A percentile compares a stretch with the other conserved stretches of the same genome.
phyloP scores from a whole-genome alignment of 1,284 basidiomycete genomes.

The Melampsora larici-populina region DNA sequence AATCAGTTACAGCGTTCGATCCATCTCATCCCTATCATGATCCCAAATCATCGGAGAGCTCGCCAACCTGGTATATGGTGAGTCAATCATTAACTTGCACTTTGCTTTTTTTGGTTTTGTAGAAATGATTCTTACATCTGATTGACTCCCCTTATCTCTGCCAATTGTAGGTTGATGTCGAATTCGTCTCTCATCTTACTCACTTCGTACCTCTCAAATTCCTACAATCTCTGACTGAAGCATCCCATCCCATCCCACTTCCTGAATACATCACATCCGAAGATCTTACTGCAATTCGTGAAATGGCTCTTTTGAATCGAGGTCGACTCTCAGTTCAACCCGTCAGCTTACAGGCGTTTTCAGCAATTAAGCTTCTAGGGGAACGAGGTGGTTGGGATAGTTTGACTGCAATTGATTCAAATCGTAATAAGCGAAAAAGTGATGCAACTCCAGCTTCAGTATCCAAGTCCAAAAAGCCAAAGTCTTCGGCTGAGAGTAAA shows the following conservation, averaged over 20 bases:
- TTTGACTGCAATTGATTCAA: constrained; percentile 43
- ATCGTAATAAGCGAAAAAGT: not conserved
- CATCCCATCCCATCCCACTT: constrained; percentile 6
- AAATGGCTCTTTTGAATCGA: constrained; percentile 76
- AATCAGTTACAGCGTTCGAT: constrained; percentile 33
- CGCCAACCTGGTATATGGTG: constrained; percentile 84
- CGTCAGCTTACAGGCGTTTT: constrained; percentile 69
- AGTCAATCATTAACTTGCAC: not conserved
- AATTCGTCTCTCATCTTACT: constrained; percentile 65
- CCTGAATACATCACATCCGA: constrained; percentile 51
- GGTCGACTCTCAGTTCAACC: constrained; percentile 84
- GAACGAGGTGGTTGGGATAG: constrained; percentile 63
- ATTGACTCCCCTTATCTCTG: not conserved
- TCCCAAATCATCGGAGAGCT: constrained; percentile 69
- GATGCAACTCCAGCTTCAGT: too few species aligned
- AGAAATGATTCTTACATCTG: not conserved
- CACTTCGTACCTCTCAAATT: constrained; percentile 77
- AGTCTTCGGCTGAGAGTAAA: too few species aligned
- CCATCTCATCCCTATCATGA: constrained; percentile 83
- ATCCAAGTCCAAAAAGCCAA: too few species aligned
- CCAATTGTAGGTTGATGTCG: constrained; percentile 64
- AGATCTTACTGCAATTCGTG: constrained; percentile 57
- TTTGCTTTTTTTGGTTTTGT: not conserved
- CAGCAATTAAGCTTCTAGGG: constrained; percentile 65
- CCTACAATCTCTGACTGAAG: constrained; percentile 62